These are phyloP conservation scores for Fonsecaea erecta DNA, from an alignment of 2,329 filamentous ascomycete genomes.

Conservation along the genomic window DNA sequence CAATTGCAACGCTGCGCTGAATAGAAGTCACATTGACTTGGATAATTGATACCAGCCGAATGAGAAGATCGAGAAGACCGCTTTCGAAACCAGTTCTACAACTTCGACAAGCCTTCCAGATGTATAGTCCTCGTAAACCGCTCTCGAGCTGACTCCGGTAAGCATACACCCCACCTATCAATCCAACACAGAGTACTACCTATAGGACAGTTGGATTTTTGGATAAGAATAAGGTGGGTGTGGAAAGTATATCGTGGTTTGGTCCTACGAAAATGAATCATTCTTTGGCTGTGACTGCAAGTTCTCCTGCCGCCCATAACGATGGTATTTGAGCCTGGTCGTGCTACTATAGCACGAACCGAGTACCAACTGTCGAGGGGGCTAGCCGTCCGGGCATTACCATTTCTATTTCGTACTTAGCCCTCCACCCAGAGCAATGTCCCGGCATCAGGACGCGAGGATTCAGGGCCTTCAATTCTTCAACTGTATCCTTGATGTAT, in stretches of 20 bases:
- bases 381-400: slow-evolving; percentile 57
- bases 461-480: slow-evolving; percentile 54
- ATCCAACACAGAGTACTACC: too few relatives aligned
- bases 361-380: slow-evolving; percentile 58
- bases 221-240: too few relatives aligned
- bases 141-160: slow-evolving; percentile 6
- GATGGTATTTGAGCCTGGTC: background rate
- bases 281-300: too few relatives aligned
- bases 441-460: slow-evolving; percentile 59
- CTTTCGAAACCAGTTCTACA: background rate
- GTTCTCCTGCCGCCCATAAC: too few relatives aligned
- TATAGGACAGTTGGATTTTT: too few relatives aligned
- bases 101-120: background rate
- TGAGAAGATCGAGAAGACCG: background rate
- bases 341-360: slow-evolving; percentile 42
- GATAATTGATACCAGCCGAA: background rate
- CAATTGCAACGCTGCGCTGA: slow-evolving; percentile 22
- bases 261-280: too few relatives aligned
- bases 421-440: slow-evolving; percentile 62
- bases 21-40: background rate
- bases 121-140: background rate
- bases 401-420: slow-evolving; percentile 59
- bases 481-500: slow-evolving; percentile 52
- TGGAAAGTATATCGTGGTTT: too few relatives aligned
- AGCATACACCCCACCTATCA: too few relatives aligned